A percentile compares a stretch with the other conserved stretches of the same genome.
phyloP scores from a whole-genome alignment of 108 stramenopile genomes.

The Pseudonitzschia delicatissima region DNA sequence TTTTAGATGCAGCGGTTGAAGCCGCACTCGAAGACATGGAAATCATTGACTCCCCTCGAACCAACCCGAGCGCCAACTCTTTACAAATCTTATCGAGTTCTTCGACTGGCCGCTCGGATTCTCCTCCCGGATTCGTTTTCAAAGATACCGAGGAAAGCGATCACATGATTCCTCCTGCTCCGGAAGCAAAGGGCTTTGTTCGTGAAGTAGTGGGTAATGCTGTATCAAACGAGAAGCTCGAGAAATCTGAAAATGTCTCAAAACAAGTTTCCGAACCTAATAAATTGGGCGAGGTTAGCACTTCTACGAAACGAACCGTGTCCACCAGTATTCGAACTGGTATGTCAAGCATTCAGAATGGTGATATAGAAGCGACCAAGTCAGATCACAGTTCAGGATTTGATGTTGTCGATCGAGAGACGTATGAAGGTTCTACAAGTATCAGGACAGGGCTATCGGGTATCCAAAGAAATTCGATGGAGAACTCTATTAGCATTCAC shows the following conservation, averaged over 20 bases:
- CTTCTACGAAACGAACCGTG: slow-evolving; percentile 14
- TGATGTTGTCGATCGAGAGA: slow-evolving; percentile 6
- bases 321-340: slow-evolving; percentile 26
- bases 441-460: slow-evolving; percentile 33
- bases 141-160: slow-evolving; percentile 22
- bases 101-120: slow-evolving; percentile 16
- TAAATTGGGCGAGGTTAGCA: too few relatives aligned
- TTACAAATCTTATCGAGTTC: slow-evolving; percentile 5
- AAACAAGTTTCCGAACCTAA: slow-evolving; percentile 6
- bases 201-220: slow-evolving; percentile 3
- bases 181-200: slow-evolving; percentile 7
- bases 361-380: neutral
- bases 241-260: neutral
- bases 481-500: slow-evolving; percentile 10
- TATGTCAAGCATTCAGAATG: slow-evolving; percentile 20
- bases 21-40: slow-evolving; percentile 11
- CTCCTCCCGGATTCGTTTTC: slow-evolving; percentile 33
- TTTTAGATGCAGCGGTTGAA: slow-evolving; percentile 9
- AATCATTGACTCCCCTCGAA: neutral
- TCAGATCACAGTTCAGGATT: neutral
- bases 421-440: slow-evolving; percentile 21
- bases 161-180: slow-evolving; percentile 5
- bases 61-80: neutral
- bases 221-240: slow-evolving; percentile 3
- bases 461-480: slow-evolving; percentile 10